phyloP scores from a whole-genome alignment of 1,284 basidiomycete genomes.

The Ganoderma lucidum region DNA sequence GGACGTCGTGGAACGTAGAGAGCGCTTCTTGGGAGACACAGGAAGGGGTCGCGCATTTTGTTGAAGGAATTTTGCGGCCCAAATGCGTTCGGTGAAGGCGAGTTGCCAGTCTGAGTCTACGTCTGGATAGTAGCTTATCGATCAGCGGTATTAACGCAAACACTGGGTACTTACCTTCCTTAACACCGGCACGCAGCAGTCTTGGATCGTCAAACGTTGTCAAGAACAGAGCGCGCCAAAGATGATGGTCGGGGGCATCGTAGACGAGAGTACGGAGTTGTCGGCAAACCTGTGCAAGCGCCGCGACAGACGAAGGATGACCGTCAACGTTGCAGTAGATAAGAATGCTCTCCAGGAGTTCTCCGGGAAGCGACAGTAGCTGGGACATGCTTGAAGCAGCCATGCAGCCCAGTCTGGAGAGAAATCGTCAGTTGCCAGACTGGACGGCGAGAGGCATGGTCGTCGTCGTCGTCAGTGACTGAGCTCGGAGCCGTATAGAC shows the following conservation, averaged over 20 bases:
- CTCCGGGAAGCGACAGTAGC: constrained; percentile 11
- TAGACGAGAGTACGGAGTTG: constrained; percentile 50
- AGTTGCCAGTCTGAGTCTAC: constrained; percentile 35
- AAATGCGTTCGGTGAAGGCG: constrained; percentile 31
- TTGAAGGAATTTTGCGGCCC: constrained; percentile 26
- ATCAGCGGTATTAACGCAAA: background rate
- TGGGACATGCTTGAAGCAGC: background rate
- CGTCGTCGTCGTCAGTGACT: background rate
- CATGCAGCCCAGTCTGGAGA: background rate
- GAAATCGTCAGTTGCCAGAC: background rate
- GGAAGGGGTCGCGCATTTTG: constrained; percentile 15
- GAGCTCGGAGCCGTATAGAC: background rate
- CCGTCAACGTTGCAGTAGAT: constrained; percentile 40
- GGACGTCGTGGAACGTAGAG: constrained; percentile 17
- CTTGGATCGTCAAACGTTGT: constrained; percentile 56
- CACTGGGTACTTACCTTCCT: background rate
- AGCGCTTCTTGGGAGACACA: constrained; percentile 18
- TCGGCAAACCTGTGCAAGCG: constrained; percentile 53
- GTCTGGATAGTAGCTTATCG: background rate
- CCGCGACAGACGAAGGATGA: constrained; percentile 45
- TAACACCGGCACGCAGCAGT: background rate
- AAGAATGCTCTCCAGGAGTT: constrained; percentile 19
- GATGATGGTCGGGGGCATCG: constrained; percentile 49
- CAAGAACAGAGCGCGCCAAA: constrained; percentile 62
- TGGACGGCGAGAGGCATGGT: background rate